Evolutionary conservation across 1,139 yeast genomes (phyloP).

Genomic region (Yamadazyma kanchanaburiensis): DNA sequence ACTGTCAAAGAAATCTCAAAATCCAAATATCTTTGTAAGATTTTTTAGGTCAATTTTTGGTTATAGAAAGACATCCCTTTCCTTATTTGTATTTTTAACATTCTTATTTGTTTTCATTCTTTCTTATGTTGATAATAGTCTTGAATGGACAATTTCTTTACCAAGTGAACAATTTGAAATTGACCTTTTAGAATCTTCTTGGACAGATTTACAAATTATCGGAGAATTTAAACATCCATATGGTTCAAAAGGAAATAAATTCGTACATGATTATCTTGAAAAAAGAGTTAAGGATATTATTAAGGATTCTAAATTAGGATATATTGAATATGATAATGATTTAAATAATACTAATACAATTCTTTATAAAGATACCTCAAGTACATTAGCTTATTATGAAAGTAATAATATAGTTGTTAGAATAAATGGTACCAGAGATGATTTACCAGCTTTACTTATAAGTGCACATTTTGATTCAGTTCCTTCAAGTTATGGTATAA

Average conservation of each 20-base stretch:
- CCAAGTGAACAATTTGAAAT: conserved; percentile 38
- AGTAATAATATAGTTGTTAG: conserved; percentile 75
- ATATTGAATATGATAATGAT: conserved; percentile 52
- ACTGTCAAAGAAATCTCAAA: conserved; percentile 1
- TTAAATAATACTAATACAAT: conserved; percentile 38
- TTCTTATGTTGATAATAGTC: conserved; percentile 29
- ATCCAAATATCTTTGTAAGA: conserved; percentile 12
- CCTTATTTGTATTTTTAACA: conserved; percentile 45
- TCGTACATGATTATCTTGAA: conserved; percentile 66
- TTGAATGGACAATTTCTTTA: conserved; percentile 34
- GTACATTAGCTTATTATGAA: conserved; percentile 61
- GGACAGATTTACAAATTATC: conserved; percentile 70
- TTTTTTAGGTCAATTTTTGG: conserved; percentile 41
- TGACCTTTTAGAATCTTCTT: conserved; percentile 44
- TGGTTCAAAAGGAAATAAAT: conserved; percentile 71
- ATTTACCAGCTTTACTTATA: conserved; percentile 63
- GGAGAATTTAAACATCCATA: conserved; percentile 73
- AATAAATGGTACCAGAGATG: conserved; percentile 57
- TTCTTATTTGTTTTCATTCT: conserved; percentile 30
- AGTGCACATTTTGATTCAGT: conserved; percentile 92
- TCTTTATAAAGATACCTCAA: conserved; percentile 39
- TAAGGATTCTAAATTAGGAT: conserved; percentile 16
- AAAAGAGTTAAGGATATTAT: conserved; percentile 34
- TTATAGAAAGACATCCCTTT: conserved; percentile 58
- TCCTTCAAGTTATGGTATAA: conserved; percentile 82